Evolutionary conservation across 2,329 filamentous ascomycete genomes (phyloP).

Genomic region (Bipolaris gigantea): DNA sequence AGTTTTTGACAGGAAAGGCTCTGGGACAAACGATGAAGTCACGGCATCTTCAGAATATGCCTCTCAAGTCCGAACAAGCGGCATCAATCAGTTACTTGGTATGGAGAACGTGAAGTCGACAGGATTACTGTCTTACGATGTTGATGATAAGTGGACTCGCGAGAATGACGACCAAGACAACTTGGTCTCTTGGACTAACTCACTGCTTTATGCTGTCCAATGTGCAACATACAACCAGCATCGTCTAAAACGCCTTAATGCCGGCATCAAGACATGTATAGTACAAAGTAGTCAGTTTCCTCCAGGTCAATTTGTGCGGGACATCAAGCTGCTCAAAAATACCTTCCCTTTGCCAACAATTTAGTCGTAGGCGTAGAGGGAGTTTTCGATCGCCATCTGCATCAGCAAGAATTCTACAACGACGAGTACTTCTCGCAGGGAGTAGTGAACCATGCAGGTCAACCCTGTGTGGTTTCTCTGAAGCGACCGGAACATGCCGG

Average conservation of each 20-base stretch:
- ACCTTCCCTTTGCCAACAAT: neutral
- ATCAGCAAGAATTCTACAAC: neutral
- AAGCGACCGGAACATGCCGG: neutral
- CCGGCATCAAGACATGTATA: neutral
- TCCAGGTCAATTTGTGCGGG: neutral
- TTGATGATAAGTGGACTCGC: neutral
- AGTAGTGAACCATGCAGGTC: neutral
- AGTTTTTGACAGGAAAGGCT: neutral
- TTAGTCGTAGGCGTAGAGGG: too few relatives aligned
- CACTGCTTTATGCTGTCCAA: neutral
- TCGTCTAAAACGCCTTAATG: neutral
- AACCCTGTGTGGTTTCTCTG: neutral
- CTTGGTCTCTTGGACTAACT: neutral
- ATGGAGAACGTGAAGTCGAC: neutral
- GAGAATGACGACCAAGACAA: neutral
- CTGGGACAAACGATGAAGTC: neutral
- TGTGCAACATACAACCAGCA: neutral
- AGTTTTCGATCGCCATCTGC: too few relatives aligned
- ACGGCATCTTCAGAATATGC: neutral
- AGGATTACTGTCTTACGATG: neutral
- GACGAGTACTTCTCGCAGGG: neutral
- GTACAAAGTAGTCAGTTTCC: neutral
- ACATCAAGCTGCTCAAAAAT: neutral
- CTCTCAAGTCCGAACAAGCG: too few relatives aligned
- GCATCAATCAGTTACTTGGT: neutral